Evolutionary conservation across 2,329 filamentous ascomycete species (phyloP), one percentile per base, ranked within the genome.

Genomic region (Myriangium duriaei): DNA sequence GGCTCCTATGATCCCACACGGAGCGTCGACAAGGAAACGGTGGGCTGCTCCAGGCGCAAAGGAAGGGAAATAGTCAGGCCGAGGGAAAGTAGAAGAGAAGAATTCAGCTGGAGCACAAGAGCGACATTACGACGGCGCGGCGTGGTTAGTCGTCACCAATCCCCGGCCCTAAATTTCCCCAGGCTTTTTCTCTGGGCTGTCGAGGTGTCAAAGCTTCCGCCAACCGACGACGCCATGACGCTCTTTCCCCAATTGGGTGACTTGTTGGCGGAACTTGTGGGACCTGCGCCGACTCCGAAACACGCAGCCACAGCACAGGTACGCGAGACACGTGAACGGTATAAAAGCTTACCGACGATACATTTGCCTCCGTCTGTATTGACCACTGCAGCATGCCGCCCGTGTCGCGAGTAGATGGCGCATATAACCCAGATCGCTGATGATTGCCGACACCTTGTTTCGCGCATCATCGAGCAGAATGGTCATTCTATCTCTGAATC

Each of bases 381-480:
- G n/a, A n/a, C n/a, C n/a, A n/a, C n/a, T n/a, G n/a, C n/a, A n/a
- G n/a, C n/a, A n/a, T n/a, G n/a, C n/a, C n/a, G n/a, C n/a, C n/a
- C n/a, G n/a, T n/a, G n/a, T n/a, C n/a, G n/a, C n/a, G n/a, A n/a
- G n/a, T n/a, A n/a, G 7, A 26, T 26, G 21, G 21, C 21, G 21
- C 21, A 26, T 26, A n/a, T n/a, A 26, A 7, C n/a, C 7, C 21
- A 26, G 21, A n/a, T 26, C 21, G 21, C 21, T n/a, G 21, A 26
- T 26, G 21, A 26, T 26, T 26, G 21, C 21, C 21, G 21, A n/a
- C 7, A 26, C 7, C 21, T 26, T 26, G 69, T 92, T 43, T 67
- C 71, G 29, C 65, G 71, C 30, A 63, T 86, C 43, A 69, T 76
- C 21, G 21, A 26, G 21, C 21, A 26, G 21, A 26, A 26, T 26